These are phyloP conservation scores for Pestalotiopsis sp. DNA, from an alignment of 2,329 filamentous ascomycete genomes.

Conservation along the genomic window DNA sequence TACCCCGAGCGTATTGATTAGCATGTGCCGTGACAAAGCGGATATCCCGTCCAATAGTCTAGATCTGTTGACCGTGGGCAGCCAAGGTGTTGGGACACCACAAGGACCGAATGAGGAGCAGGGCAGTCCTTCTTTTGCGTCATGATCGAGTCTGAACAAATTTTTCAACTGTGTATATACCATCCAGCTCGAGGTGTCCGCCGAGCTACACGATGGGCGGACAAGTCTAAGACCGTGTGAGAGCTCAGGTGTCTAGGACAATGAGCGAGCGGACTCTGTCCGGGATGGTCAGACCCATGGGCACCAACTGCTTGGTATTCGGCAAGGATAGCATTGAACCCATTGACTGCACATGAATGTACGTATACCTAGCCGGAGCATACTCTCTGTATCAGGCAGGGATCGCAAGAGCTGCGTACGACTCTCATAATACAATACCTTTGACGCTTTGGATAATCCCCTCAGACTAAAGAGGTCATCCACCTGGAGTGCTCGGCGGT, in stretches of 20 bases:
- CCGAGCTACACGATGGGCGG: neutral
- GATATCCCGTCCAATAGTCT: neutral
- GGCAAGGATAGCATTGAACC: neutral
- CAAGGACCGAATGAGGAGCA: neutral
- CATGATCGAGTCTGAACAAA: neutral
- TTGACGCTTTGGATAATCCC: slow-evolving; percentile 1
- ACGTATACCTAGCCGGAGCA: neutral
- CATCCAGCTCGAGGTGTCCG: neutral
- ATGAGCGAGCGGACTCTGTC: neutral
- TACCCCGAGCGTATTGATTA: slow-evolving; percentile 1
- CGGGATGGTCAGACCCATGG: neutral
- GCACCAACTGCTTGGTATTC: neutral
- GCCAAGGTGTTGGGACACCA: neutral
- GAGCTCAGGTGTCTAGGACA: neutral
- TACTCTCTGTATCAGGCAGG: slow-evolving; percentile 8
- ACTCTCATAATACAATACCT: neutral
- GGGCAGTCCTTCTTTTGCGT: neutral
- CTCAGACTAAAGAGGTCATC: slow-evolving; percentile 8
- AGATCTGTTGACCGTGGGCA: neutral
- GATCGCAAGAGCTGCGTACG: slow-evolving; percentile 2
- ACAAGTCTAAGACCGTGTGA: neutral
- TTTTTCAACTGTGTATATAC: neutral
- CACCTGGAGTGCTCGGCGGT: slow-evolving; percentile 5
- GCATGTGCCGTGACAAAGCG: slow-evolving; percentile 11
- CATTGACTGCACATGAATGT: neutral